Base-by-base conservation (phyloP, 2,329 filamentous ascomycete species). In the Tothia fuscella region DNA sequence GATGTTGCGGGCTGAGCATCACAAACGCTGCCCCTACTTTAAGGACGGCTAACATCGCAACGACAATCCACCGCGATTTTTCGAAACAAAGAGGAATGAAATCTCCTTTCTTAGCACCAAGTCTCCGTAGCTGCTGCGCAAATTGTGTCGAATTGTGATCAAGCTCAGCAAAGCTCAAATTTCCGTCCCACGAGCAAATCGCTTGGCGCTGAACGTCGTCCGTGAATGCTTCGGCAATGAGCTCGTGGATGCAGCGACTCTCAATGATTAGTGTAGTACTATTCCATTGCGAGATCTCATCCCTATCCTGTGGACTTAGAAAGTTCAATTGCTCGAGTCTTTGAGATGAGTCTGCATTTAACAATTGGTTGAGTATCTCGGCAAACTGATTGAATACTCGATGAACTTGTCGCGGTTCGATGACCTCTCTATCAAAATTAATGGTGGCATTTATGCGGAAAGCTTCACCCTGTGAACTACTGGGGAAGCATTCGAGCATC, bases 11-110 rank as follows among this genome's bases (percentile, higher is more conserved):
- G 53, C 93, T 86, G 6, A 93, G 68, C 0, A 85, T 84, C 13
- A 93, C 68, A 56, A 87, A 93, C 1, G 80, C 75, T 53, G 81
- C 88, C 0, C 86, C 86, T 4, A 81, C 75, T 56, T 93, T 93
- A 22, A 93, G 62, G 41, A 91, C 79, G 1, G 84, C 86, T 2
- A 93, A 63, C 29, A 91, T 87, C 0, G 80, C 72, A 51, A 91
- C 83, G 29, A 83, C 87, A 0, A 85, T 86, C 53, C 89, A 81
- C 0, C 85, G 79, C 46, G 80, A 88, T 55, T 93, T 93, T 43
- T 85, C 77, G 52, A 93, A 93, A 53, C 82, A 86, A 6, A 89
- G 70, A 0, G 78, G 83, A 17, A 93, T 67, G 4, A 88, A 74
- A 19, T 64, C 64, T 0, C 82, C 80, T 0, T 72, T 64, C 0